Evolutionary conservation across 352 stramenopile genomes (phyloP).

Genomic region (Globisporangium abappressorium): DNA sequence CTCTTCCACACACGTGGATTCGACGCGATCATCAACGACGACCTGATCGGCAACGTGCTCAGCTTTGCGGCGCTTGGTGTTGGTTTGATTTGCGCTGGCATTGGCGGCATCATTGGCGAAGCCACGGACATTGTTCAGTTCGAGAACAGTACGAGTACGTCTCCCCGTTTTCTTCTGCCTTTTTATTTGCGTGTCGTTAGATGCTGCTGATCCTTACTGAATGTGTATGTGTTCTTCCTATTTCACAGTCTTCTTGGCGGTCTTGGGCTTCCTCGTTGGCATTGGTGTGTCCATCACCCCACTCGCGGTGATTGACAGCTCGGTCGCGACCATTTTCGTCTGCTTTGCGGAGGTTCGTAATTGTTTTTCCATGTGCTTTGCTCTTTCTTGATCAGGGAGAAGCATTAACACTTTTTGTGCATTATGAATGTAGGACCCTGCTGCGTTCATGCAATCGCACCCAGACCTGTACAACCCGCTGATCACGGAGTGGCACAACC

Average conservation of each 20-base stretch:
- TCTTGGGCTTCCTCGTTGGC: slow-evolving; percentile 89
- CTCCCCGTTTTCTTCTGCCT: background rate
- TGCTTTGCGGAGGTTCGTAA: slow-evolving; percentile 90
- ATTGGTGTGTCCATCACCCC: slow-evolving; percentile 87
- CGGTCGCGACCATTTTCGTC: slow-evolving; percentile 95
- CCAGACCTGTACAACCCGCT: slow-evolving; percentile 80
- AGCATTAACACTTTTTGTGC: background rate
- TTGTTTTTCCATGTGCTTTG: background rate
- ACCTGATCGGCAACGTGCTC: slow-evolving; percentile 92
- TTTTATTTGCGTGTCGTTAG: too few relatives aligned
- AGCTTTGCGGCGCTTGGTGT: slow-evolving; percentile 88
- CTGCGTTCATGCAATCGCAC: slow-evolving; percentile 76
- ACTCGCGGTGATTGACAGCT: slow-evolving; percentile 91
- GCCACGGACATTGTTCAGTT: slow-evolving; percentile 50
- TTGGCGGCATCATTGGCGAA: slow-evolving; percentile 50
- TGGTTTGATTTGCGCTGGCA: slow-evolving; percentile 73
- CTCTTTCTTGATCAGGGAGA: background rate
- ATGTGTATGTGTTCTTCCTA: background rate
- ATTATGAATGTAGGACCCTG: slow-evolving; percentile 46
- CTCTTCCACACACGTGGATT: slow-evolving; percentile 94
- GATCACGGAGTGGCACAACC: slow-evolving; percentile 85
- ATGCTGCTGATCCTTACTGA: background rate
- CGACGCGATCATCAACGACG: slow-evolving; percentile 95
- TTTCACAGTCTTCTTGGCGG: slow-evolving; percentile 50
- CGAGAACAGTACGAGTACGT: slow-evolving; percentile 63